Percentiles rank a stretch among this genome's conserved stretches.
These are phyloP conservation scores for Heracleum sosnowskyi DNA, from an alignment of 129 eudicot species.

Conservation along the genomic window DNA sequence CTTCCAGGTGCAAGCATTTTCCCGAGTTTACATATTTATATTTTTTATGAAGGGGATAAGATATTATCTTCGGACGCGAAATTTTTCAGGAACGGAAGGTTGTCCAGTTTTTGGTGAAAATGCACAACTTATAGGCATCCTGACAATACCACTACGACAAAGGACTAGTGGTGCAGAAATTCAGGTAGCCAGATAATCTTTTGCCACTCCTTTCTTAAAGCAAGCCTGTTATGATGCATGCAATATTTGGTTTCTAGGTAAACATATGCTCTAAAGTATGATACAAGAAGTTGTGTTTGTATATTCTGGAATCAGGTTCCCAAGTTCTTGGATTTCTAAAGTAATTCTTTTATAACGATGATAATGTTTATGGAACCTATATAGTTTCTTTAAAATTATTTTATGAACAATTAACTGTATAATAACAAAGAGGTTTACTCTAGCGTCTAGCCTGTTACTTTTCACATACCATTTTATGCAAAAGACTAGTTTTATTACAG, in stretches of 20 bases:
- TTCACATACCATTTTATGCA: conserved; percentile 8
- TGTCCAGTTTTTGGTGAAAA: conserved; percentile 76
- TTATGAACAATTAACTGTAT: background rate
- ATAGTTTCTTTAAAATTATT: background rate
- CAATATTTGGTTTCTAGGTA: background rate
- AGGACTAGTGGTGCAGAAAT: conserved; percentile 83
- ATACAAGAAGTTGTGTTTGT: background rate
- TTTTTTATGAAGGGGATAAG: background rate
- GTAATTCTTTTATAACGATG: background rate
- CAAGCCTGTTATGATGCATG: background rate
- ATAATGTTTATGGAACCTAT: background rate
- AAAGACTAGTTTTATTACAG: conserved; percentile 42
- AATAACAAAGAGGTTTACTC: background rate
- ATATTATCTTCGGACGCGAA: background rate
- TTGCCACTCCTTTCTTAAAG: background rate
- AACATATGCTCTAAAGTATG: background rate
- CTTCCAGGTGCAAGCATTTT: conserved; percentile 73
- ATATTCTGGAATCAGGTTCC: background rate
- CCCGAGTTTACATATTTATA: conserved; percentile 1
- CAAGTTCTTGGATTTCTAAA: background rate
- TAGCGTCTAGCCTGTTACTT: background rate
- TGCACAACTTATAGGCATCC: conserved; percentile 59
- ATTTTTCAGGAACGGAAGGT: conserved; percentile 89
- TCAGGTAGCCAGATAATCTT: conserved; percentile 39
- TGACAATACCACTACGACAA: conserved; percentile 72